These are phyloP conservation scores for Wickerhamomyces alni DNA, from an alignment of 805 yeast species.

Conservation along the genomic window DNA sequence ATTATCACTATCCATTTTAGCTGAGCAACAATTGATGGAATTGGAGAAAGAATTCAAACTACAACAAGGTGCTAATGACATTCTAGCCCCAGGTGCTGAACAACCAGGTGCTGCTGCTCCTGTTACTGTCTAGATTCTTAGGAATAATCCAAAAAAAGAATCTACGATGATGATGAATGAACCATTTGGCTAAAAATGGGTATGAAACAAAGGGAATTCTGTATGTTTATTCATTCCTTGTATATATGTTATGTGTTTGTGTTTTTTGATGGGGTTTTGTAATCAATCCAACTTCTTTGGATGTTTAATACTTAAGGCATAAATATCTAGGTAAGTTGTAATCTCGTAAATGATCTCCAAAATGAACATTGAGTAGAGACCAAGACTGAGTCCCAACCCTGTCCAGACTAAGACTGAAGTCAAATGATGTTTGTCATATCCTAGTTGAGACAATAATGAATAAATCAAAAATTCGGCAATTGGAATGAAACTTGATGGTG, in stretches of 20 bases:
- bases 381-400: conserved; percentile 62
- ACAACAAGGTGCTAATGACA: conserved; percentile 72
- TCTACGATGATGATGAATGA: not conserved
- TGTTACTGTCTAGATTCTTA: not conserved
- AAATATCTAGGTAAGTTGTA: conserved; percentile 76
- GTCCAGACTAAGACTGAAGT: conserved; percentile 52
- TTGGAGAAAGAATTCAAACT: conserved; percentile 87
- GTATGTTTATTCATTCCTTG: conserved; percentile 1
- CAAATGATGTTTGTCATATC: conserved; percentile 33
- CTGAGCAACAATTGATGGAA: conserved; percentile 91
- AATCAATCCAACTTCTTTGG: conserved; percentile 35
- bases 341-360: conserved; percentile 75
- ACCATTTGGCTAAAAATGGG: not conserved
- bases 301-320: conserved; percentile 79
- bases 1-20: conserved; percentile 77
- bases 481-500: conserved; percentile 69
- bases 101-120: conserved; percentile 27
- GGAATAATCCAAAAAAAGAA: too few relatives aligned
- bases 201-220: not conserved
- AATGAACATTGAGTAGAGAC: conserved; percentile 66
- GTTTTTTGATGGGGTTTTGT: not conserved
- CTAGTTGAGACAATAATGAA: conserved; percentile 19
- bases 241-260: not conserved
- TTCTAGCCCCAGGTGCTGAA: conserved; percentile 64
- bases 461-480: conserved; percentile 34